Conservation (phyloP, 2,329 filamentous ascomycete genomes). For the Cercospora zeina region DNA sequence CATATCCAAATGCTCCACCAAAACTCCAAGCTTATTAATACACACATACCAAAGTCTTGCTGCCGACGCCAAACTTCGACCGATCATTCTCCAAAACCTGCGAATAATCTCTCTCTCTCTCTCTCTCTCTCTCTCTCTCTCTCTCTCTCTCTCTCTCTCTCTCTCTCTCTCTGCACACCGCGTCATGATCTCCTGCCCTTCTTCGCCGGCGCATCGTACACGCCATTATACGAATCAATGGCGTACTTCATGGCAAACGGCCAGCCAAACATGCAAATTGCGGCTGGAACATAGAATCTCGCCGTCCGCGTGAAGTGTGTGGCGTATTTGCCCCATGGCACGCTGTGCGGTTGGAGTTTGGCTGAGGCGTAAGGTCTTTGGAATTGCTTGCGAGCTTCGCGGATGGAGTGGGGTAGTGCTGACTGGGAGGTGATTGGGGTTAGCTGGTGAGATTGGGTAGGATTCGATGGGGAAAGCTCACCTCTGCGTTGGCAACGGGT, state of each 20-base stretch:
- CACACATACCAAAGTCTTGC: too few species aligned
- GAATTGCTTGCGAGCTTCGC: slow-evolving; percentile 14
- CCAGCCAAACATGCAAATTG: slow-evolving; percentile 21
- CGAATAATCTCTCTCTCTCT: too few species aligned
- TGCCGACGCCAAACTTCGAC: too few species aligned
- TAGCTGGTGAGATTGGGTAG: neutral
- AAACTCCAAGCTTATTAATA: too few species aligned
- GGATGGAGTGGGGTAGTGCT: slow-evolving; percentile 5
- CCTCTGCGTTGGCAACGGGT: slow-evolving; percentile 13
- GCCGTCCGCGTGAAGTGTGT: slow-evolving; percentile 17
- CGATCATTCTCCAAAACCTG: too few species aligned
- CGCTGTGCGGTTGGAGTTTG: slow-evolving; percentile 18
- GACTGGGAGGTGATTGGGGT: slow-evolving; percentile 3
- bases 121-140: too few species aligned
- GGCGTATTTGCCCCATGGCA: slow-evolving; percentile 23
- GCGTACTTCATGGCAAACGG: slow-evolving; percentile 23
- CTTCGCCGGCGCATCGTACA: slow-evolving; percentile 10
- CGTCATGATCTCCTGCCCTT: neutral
- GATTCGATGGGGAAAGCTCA: neutral
- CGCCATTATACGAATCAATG: slow-evolving; percentile 22
- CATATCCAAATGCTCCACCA: too few species aligned
- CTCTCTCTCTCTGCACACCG: too few species aligned
- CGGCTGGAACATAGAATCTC: slow-evolving; percentile 15
- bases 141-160: too few species aligned
- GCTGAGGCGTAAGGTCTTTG: slow-evolving; percentile 23